Base-by-base conservation (phyloP, 1,139 yeast genomes). In the Wickerhamomyces sp. region DNA sequence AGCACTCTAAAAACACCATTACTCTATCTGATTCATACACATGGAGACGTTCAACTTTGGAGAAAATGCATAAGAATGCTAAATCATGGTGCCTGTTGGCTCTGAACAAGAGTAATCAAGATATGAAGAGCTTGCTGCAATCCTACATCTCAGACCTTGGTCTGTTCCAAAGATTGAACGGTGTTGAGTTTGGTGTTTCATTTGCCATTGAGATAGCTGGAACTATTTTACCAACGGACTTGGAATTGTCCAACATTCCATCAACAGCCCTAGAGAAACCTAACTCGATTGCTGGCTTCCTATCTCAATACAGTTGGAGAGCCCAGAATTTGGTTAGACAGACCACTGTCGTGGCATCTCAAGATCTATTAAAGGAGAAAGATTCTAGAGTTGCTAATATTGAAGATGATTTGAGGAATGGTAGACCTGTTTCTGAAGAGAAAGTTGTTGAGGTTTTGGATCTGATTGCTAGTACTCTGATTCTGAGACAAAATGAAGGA, bases 191-290 rank as follows among this genome's bases (percentile, higher is more conserved):
- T 60, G 98, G 96, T 38, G 84, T 87, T 45, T 83, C 95, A 0
- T 88, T 93, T 72, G 98, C 98, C 0, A 69, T 90, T 51, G 94
- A 88, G 55, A 77, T 89, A 81, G 94, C 96, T 1, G 93, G 95
- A 2, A 65, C 77, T 7, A 77, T 88, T 26, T 68, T 83, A 15
- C 73, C 82, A 27, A 74, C 73, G 39, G 95, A 89, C 56, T 72
- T 79, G 49, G 91, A 84, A 55, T 65, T 64, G 7, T 60, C 67
- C 9, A 62, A 59, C 34, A 50, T 65, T 6, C 47, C 57, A 4
- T 46, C 52, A 14, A 43, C 51, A 11, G 66, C 69, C 7, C 62
- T 64, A 4, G 63, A 56, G 52, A 67, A 67, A 35, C 75, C 75
- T 49, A 79, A 83, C 57, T 77, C 89, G 1, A 72, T 84, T 36